Evolutionary conservation across 176 grass and related monocot species (phyloP).

Genomic region (Eleusine indica): DNA sequence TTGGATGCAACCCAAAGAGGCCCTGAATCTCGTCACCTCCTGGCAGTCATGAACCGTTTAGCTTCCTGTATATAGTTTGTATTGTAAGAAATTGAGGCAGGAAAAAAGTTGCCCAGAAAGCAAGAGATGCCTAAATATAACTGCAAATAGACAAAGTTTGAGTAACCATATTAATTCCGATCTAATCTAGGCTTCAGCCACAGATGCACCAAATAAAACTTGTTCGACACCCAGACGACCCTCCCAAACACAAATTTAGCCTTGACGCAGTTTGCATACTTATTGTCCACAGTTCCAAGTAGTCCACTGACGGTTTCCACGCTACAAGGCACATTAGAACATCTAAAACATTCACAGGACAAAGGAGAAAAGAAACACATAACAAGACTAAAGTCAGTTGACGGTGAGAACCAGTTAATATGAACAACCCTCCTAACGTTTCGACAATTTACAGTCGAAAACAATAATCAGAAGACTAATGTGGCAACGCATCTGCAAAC

Average conservation of each 20-base stretch:
- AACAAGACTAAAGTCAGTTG: slow-evolving; percentile 14
- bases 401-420: slow-evolving; percentile 25
- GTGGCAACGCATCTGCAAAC: slow-evolving; percentile 7
- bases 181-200: not conserved
- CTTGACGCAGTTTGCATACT: not conserved
- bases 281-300: slow-evolving; percentile 5
- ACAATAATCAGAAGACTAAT: slow-evolving; percentile 25
- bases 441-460: slow-evolving; percentile 7
- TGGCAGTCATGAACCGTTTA: too few species aligned
- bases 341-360: slow-evolving; percentile 18
- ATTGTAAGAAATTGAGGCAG: not conserved
- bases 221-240: not conserved
- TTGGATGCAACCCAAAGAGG: too few species aligned
- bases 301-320: not conserved
- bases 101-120: not conserved
- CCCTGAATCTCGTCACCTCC: too few species aligned
- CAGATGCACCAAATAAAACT: not conserved
- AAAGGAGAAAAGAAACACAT: slow-evolving; percentile 1
- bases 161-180: not conserved
- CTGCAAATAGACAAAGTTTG: too few species aligned
- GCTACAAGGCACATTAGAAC: slow-evolving; percentile 4
- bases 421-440: slow-evolving; percentile 22
- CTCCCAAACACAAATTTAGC: not conserved
- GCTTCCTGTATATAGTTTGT: not conserved
- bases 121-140: not conserved